These are phyloP conservation scores for Eucalyptus virginea DNA, from an alignment of 345 rosid species.

Conservation along the genomic window DNA sequence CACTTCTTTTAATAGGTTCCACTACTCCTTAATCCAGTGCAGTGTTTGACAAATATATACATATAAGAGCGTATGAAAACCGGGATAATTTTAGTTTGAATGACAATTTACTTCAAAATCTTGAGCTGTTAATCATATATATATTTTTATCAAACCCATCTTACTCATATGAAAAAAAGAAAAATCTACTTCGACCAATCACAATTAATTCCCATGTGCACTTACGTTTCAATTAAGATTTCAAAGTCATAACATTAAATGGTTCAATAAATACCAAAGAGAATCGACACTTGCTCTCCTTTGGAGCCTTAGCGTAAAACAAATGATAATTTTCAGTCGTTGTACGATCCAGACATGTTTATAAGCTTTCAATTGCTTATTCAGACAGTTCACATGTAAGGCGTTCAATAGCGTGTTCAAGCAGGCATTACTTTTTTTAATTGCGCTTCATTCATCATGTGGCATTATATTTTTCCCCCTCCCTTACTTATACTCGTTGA, in stretches of 20 bases:
- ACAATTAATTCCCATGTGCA: background rate
- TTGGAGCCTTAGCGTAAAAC: background rate
- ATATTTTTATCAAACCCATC: background rate
- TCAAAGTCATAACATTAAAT: background rate
- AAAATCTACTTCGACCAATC: background rate
- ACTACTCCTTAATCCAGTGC: background rate
- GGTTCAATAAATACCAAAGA: background rate
- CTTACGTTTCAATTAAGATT: background rate
- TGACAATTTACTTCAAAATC: background rate
- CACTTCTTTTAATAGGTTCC: background rate
- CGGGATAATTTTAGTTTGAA: background rate
- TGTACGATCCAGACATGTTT: background rate
- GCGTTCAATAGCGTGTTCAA: background rate
- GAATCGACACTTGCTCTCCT: background rate
- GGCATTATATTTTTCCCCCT: too few species aligned
- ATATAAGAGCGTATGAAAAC: accelerated
- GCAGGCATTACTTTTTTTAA: background rate
- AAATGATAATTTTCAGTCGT: background rate
- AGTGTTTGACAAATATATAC: background rate
- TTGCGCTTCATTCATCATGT: background rate
- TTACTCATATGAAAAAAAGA: background rate
- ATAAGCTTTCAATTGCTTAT: background rate
- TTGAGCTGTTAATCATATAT: background rate
- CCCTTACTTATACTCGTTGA: background rate
- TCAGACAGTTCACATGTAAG: background rate